These are phyloP conservation scores for Yarrowia yakushimensis DNA, from an alignment of 805 yeast species.

Conservation along the genomic window DNA sequence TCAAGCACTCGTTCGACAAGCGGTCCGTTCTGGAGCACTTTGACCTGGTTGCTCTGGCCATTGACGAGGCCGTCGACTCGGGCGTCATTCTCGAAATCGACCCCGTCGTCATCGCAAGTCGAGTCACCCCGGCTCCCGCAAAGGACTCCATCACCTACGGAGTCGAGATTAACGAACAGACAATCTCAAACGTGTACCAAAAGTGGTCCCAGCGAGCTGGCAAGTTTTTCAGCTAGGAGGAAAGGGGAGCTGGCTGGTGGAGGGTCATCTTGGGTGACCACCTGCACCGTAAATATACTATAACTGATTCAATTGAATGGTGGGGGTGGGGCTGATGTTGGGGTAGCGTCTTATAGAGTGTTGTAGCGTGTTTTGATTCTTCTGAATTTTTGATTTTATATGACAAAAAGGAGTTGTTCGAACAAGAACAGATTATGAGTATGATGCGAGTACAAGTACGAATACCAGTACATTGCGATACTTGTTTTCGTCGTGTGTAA, in stretches of 20 bases:
- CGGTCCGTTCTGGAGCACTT: slow-evolving; percentile 73
- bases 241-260: not conserved
- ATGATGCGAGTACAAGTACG: too few relatives aligned
- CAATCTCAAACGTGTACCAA: slow-evolving; percentile 74
- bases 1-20: slow-evolving; percentile 69
- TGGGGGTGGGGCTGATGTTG: too few relatives aligned
- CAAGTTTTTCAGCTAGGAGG: slow-evolving; percentile 6
- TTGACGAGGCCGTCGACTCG: slow-evolving; percentile 91
- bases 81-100: slow-evolving; percentile 91
- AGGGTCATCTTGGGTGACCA: not conserved
- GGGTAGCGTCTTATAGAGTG: too few relatives aligned
- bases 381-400: too few relatives aligned
- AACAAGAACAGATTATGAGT: too few relatives aligned
- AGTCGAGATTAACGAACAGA: slow-evolving; percentile 43
- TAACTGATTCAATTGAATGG: too few relatives aligned
- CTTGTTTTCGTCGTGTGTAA: too few relatives aligned
- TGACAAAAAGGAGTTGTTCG: too few relatives aligned
- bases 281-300: too few relatives aligned
- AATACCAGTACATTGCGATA: too few relatives aligned
- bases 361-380: too few relatives aligned
- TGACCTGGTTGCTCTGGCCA: slow-evolving; percentile 78
- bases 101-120: slow-evolving; percentile 75
- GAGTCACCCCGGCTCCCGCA: slow-evolving; percentile 85
- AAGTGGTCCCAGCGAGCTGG: slow-evolving; percentile 20
- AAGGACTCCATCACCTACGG: slow-evolving; percentile 51